Percentiles rank a stretch among this genome's conserved stretches.
These are phyloP conservation scores for Rachicladosporium sp. DNA, from an alignment of 2,329 filamentous ascomycete genomes.

Conservation along the genomic window DNA sequence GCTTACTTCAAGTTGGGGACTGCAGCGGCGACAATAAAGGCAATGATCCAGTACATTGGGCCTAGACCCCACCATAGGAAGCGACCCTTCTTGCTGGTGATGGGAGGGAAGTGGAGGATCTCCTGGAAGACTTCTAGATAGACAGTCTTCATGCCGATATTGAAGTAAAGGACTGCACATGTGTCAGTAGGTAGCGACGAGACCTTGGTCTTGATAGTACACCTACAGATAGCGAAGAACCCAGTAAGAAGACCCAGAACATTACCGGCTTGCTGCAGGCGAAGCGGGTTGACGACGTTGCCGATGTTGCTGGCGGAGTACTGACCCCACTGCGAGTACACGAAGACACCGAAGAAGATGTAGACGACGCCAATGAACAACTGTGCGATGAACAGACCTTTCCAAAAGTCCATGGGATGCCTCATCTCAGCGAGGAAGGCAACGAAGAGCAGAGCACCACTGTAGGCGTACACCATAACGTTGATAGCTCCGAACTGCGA, in stretches of 20 bases:
- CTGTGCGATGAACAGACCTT: conserved; percentile 34
- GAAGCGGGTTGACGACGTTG: conserved; percentile 29
- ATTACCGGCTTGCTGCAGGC: conserved; percentile 30
- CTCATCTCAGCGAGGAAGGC: conserved; percentile 46
- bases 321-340: conserved; percentile 38
- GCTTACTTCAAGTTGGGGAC: conserved; percentile 33
- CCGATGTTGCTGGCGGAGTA: conserved; percentile 31
- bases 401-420: conserved; percentile 37
- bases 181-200: background rate
- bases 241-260: conserved; percentile 27
- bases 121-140: conserved; percentile 44
- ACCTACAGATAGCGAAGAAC: conserved; percentile 21
- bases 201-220: background rate
- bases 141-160: conserved; percentile 36
- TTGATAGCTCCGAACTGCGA: conserved; percentile 13
- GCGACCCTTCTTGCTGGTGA: conserved; percentile 40
- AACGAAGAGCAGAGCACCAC: conserved; percentile 45
- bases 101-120: conserved; percentile 37
- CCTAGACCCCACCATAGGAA: conserved; percentile 38
- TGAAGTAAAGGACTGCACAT: conserved; percentile 27
- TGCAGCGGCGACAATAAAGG: conserved; percentile 42
- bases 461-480: conserved; percentile 29
- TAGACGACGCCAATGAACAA: conserved; percentile 38
- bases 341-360: conserved; percentile 36
- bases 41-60: conserved; percentile 45